Conservation (phyloP, 1,284 basidiomycete species). For the Cutaneotrichosporon cavernicola region DNA sequence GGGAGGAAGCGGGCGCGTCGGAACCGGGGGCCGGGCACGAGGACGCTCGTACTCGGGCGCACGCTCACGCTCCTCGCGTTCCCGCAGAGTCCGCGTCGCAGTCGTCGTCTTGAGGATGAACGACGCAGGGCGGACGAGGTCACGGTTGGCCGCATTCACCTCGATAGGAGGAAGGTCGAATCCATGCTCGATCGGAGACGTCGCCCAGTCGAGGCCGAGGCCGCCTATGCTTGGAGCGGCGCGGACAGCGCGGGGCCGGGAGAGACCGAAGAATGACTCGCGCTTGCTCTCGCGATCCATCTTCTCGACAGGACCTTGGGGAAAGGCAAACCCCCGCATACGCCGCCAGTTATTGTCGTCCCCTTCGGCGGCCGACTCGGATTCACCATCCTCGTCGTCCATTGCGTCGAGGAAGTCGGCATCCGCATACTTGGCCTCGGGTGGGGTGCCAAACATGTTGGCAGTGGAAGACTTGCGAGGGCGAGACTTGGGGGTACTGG, state of each 20-base stretch:
- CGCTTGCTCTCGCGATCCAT: constrained; percentile 30
- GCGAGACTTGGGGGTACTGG: constrained; percentile 23
- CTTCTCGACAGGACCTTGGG: constrained; percentile 25
- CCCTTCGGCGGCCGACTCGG: background rate
- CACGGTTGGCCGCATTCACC: constrained; percentile 23
- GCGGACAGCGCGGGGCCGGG: constrained; percentile 27
- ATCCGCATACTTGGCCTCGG: constrained; percentile 20
- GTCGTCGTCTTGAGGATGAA: constrained; percentile 5
- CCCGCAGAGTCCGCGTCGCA: background rate
- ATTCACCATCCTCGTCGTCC: constrained; percentile 10
- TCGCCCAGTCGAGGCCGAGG: constrained; percentile 11
- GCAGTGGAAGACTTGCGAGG: constrained; percentile 12
- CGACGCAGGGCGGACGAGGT: constrained; percentile 19
- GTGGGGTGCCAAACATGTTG: constrained; percentile 10
- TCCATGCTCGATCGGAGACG: constrained; percentile 9
- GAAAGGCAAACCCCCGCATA: constrained; percentile 46
- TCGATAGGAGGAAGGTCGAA: constrained; percentile 30
- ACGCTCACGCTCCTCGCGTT: constrained; percentile 1
- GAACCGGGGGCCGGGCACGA: background rate
- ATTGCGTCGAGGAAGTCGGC: constrained; percentile 21
- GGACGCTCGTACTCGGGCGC: background rate
- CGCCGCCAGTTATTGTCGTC: constrained; percentile 33
- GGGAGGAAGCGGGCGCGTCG: background rate
- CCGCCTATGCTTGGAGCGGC: constrained; percentile 17
- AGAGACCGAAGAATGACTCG: constrained; percentile 51